Evolutionary conservation across 345 rosid species (phyloP).

Genomic region (Euclidium syriacum): DNA sequence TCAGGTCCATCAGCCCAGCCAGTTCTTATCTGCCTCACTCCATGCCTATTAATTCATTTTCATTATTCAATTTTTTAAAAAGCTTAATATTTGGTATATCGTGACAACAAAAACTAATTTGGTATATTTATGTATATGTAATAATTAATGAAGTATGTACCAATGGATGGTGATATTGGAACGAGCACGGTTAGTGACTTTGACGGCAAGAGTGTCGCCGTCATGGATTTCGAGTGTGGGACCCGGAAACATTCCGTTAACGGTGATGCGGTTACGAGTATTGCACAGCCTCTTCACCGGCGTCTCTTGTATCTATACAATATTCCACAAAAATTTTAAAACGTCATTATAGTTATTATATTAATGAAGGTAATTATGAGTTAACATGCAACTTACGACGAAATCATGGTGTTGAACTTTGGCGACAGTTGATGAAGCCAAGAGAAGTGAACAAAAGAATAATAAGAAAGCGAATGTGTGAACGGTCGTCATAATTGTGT

Average conservation of each 20-base stretch:
- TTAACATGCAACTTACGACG: slow-evolving; percentile 40
- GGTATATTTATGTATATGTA: not conserved
- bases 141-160: too few relatives aligned
- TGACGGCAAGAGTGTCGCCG: slow-evolving; percentile 70
- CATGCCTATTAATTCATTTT: slow-evolving; percentile 54
- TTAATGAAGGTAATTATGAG: not conserved
- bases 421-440: slow-evolving; percentile 39
- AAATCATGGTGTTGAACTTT: slow-evolving; percentile 62
- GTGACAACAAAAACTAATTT: not conserved
- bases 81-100: not conserved
- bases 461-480: slow-evolving; percentile 5
- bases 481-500: not conserved
- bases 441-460: slow-evolving; percentile 38
- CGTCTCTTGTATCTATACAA: slow-evolving; percentile 70
- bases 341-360: not conserved
- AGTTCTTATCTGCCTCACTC: slow-evolving; percentile 72
- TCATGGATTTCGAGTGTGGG: slow-evolving; percentile 71
- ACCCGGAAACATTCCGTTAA: slow-evolving; percentile 92
- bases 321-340: not conserved
- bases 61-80: not conserved
- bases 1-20: slow-evolving; percentile 99
- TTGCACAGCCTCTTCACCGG: slow-evolving; percentile 94
- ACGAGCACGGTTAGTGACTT: slow-evolving; percentile 57
- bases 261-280: slow-evolving; percentile 68
- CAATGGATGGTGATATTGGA: slow-evolving; percentile 88